Evolutionary conservation across 345 rosid genomes (phyloP).

Genomic region (Citrus sp.): DNA sequence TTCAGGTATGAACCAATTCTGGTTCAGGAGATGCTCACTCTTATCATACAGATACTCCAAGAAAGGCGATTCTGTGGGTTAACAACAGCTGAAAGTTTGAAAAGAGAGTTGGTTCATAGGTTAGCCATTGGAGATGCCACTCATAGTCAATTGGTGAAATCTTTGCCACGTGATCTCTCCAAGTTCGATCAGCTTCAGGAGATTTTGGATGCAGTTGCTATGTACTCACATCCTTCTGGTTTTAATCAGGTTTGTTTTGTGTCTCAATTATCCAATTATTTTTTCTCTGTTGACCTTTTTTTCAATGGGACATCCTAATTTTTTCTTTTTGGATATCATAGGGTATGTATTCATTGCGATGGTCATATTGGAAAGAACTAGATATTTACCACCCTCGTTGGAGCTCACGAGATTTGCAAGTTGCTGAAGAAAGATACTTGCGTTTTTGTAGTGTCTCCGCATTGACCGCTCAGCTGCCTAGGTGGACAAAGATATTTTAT

Average conservation of each 20-base stretch:
- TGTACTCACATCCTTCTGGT: conserved; percentile 78
- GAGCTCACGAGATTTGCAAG: conserved; percentile 85
- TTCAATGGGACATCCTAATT: neutral
- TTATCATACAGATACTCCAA: conserved; percentile 79
- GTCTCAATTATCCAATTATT: conserved; percentile 14
- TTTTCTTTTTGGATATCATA: conserved; percentile 29
- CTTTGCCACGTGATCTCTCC: conserved; percentile 81
- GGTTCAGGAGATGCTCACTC: conserved; percentile 83
- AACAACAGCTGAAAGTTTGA: conserved; percentile 67
- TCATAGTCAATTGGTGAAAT: conserved; percentile 82
- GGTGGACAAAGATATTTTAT: conserved; percentile 71
- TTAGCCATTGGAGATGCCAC: conserved; percentile 90
- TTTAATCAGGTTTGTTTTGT: conserved; percentile 73
- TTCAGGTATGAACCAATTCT: conserved; percentile 85
- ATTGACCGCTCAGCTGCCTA: conserved; percentile 76
- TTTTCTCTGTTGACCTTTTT: conserved; percentile 13
- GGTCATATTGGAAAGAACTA: conserved; percentile 87
- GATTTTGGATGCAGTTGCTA: conserved; percentile 67
- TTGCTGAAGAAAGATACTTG: conserved; percentile 89
- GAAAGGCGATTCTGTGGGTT: conserved; percentile 91
- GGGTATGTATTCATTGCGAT: conserved; percentile 82
- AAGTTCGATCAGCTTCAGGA: conserved; percentile 76
- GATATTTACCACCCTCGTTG: conserved; percentile 93
- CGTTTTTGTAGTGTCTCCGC: conserved; percentile 74
- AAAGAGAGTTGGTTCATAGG: conserved; percentile 82